These are phyloP conservation scores for Alternaria panax DNA, from an alignment of 2,329 filamentous ascomycete species.

Conservation along the genomic window DNA sequence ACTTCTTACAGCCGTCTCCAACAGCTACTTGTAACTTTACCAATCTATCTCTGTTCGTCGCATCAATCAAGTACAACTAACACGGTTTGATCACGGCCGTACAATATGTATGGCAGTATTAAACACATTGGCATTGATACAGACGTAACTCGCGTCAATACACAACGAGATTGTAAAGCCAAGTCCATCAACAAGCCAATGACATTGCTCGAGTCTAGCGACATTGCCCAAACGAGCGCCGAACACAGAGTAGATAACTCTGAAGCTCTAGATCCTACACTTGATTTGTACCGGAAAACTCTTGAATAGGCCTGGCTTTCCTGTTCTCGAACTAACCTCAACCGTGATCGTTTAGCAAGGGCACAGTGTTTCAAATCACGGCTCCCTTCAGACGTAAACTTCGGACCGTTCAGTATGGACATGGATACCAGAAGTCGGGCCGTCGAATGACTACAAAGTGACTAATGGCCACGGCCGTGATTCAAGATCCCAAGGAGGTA, in stretches of 20 bases:
- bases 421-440: neutral
- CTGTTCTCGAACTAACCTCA: neutral
- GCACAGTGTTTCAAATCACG: neutral
- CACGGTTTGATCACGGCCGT: neutral
- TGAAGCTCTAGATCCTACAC: neutral
- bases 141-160: neutral
- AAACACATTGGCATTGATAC: neutral
- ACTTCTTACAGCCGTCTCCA: constrained; percentile 8
- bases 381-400: neutral
- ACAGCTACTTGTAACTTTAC: neutral
- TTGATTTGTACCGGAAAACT: neutral
- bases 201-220: neutral
- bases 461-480: neutral
- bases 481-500: neutral
- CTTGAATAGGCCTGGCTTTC: neutral
- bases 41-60: neutral
- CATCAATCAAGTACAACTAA: neutral
- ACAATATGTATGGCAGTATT: neutral
- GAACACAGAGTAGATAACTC: neutral
- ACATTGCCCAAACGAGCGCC: neutral
- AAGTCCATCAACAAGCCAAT: neutral
- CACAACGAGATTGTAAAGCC: neutral
- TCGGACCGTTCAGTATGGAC: neutral
- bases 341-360: neutral
- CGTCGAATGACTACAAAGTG: neutral